These are phyloP conservation scores for Sarocladium oryzae DNA, from an alignment of 2,329 filamentous ascomycete genomes.

Conservation along the genomic window DNA sequence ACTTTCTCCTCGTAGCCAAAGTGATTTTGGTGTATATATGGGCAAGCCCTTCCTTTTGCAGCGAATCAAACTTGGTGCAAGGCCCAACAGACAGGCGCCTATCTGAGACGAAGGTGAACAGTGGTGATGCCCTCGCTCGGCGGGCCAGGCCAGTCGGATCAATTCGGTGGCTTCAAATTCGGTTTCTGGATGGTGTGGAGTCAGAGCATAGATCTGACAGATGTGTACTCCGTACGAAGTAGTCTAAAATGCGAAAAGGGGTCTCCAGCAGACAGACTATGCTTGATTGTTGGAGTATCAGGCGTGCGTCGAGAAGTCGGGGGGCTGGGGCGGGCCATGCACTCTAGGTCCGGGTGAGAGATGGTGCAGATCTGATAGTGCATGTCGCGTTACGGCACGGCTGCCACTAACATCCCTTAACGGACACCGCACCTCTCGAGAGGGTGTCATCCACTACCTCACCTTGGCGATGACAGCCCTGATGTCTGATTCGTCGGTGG, in stretches of 20 bases:
- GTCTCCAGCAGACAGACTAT: background rate
- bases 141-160: too few species aligned
- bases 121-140: too few species aligned
- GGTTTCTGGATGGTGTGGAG: background rate
- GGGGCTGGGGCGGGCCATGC: slow-evolving; percentile 17
- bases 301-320: slow-evolving; percentile 15
- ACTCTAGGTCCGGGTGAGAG: slow-evolving; percentile 11
- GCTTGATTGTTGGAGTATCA: background rate
- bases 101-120: too few species aligned
- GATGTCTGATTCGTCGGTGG: background rate
- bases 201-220: background rate
- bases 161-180: too few species aligned
- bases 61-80: too few species aligned
- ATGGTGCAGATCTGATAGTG: slow-evolving; percentile 21
- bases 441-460: background rate
- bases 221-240: background rate
- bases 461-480: background rate
- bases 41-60: too few species aligned
- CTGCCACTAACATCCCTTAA: slow-evolving; percentile 9
- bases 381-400: slow-evolving; percentile 12
- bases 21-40: too few species aligned
- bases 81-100: too few species aligned
- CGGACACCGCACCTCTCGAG: background rate
- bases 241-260: background rate
- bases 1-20: too few species aligned